phyloP scores from a whole-genome alignment of 2,329 filamentous ascomycete species.

The Oidium heveae region DNA sequence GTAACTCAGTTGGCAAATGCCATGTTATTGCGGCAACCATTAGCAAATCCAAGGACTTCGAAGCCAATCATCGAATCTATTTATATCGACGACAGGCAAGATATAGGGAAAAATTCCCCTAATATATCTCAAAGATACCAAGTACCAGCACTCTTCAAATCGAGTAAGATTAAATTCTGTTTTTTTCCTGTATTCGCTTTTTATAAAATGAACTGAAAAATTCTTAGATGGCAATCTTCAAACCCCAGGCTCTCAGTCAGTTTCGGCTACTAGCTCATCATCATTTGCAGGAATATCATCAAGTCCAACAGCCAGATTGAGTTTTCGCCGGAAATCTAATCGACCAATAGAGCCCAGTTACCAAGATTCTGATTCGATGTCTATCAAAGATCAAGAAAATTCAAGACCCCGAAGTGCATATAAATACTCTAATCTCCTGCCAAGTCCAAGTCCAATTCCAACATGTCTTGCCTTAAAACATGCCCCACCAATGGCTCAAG shows the following conservation, averaged over 20 bases:
- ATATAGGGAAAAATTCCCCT: background rate
- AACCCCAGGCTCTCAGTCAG: conserved; percentile 4
- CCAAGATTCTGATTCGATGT: background rate
- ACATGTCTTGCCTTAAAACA: conserved; percentile 6
- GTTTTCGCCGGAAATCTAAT: conserved; percentile 6
- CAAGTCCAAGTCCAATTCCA: conserved; percentile 2
- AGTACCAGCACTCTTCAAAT: conserved; percentile 10
- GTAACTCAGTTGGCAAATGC: conserved; percentile 7
- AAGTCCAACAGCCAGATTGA: conserved; percentile 11
- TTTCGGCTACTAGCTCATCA: conserved; percentile 4
- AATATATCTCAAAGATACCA: conserved; percentile 10
- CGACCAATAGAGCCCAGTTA: conserved; percentile 1
- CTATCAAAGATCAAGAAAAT: background rate
- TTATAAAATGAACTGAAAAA: background rate
- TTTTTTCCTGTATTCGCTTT: background rate
- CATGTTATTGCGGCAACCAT: conserved; percentile 7
- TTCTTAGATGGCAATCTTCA: conserved; percentile 7
- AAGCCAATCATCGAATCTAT: background rate
- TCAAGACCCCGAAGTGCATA: conserved; percentile 3
- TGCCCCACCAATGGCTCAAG: conserved; percentile 15
- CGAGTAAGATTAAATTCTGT: conserved; percentile 6
- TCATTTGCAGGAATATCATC: conserved; percentile 7
- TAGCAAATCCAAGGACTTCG: conserved; percentile 2
- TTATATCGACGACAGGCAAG: background rate
- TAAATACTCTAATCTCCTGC: conserved; percentile 1